phyloP scores from a whole-genome alignment of 2,329 filamentous ascomycete species.

The Paraphoma sp. region DNA sequence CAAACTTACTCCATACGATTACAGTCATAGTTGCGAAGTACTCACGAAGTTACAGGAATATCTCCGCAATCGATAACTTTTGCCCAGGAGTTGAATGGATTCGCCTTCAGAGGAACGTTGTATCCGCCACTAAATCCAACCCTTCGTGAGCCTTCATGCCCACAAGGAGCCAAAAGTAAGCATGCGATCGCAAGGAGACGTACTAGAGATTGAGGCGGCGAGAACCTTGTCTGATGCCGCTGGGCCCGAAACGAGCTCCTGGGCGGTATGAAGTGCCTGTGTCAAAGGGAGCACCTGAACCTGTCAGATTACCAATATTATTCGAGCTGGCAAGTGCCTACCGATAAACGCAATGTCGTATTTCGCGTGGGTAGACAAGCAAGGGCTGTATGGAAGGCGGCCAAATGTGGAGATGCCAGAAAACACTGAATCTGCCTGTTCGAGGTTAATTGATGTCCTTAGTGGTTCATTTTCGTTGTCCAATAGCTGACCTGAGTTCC shows the following conservation, averaged over 20 bases:
- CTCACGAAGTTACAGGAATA: slow-evolving; percentile 82
- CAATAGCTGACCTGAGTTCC: slow-evolving; percentile 72
- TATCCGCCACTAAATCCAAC: slow-evolving; percentile 76
- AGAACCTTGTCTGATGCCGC: slow-evolving; percentile 85
- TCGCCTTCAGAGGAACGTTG: slow-evolving; percentile 80
- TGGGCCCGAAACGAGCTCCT: slow-evolving; percentile 83
- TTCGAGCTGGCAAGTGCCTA: slow-evolving; percentile 40
- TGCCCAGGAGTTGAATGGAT: slow-evolving; percentile 83
- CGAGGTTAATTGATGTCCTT: slow-evolving; percentile 18
- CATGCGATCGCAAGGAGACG: slow-evolving; percentile 54
- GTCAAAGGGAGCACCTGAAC: slow-evolving; percentile 77
- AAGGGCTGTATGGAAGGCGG: slow-evolving; percentile 77
- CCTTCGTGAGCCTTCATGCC: slow-evolving; percentile 56
- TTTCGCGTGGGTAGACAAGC: slow-evolving; percentile 72
- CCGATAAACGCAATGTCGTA: slow-evolving; percentile 89
- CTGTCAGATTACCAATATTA: slow-evolving; percentile 10
- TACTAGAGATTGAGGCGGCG: slow-evolving; percentile 87
- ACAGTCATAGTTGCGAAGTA: background rate
- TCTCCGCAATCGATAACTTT: slow-evolving; percentile 84
- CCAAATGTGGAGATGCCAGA: slow-evolving; percentile 88
- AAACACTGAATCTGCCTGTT: slow-evolving; percentile 83
- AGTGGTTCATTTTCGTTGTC: background rate
- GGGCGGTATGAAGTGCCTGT: slow-evolving; percentile 86
- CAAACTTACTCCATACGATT: background rate
- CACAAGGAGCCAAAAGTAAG: slow-evolving; percentile 40